phyloP scores from a whole-genome alignment of 768 basidiomycete genomes.

The Suillus subluteus region DNA sequence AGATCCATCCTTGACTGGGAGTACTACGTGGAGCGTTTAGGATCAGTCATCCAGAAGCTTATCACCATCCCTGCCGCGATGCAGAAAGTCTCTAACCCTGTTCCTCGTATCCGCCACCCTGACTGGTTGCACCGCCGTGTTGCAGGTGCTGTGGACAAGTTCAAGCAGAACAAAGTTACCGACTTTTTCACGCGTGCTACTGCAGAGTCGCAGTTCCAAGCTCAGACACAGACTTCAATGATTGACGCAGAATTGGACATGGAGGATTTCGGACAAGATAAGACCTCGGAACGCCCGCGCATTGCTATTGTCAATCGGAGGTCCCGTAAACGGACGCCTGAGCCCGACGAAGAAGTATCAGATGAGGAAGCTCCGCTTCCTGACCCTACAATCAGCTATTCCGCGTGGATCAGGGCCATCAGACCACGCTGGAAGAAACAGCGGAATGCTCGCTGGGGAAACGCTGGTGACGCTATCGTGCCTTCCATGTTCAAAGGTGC shows the following conservation, averaged over 20 bases:
- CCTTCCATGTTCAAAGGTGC: slow-evolving; percentile 78
- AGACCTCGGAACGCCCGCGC: slow-evolving; percentile 38
- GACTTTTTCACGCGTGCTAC: slow-evolving; percentile 73
- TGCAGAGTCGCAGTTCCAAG: slow-evolving; percentile 15
- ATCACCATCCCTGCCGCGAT: slow-evolving; percentile 99
- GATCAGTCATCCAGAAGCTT: slow-evolving; percentile 97
- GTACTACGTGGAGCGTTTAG: slow-evolving; percentile 97
- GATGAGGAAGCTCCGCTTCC: slow-evolving; percentile 49
- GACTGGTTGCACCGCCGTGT: slow-evolving; percentile 96
- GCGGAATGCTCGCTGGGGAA: slow-evolving; percentile 51
- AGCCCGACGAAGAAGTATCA: slow-evolving; percentile 38
- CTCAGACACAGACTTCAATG: slow-evolving; percentile 16
- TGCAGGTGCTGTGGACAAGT: slow-evolving; percentile 89
- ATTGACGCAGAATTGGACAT: slow-evolving; percentile 49
- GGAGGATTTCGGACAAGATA: slow-evolving; percentile 54
- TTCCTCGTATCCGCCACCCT: slow-evolving; percentile 93
- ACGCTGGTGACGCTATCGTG: slow-evolving; percentile 45
- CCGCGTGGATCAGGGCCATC: slow-evolving; percentile 77
- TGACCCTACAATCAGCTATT: slow-evolving; percentile 66
- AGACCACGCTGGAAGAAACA: slow-evolving; percentile 75
- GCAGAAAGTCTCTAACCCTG: slow-evolving; percentile 96
- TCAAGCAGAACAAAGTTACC: slow-evolving; percentile 96
- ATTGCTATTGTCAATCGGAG: slow-evolving; percentile 60
- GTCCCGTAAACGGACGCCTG: slow-evolving; percentile 45
- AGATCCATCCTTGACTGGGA: slow-evolving; percentile 96